Percentiles rank a stretch among this genome's conserved stretches.
These are phyloP conservation scores for Candida corydali DNA, from an alignment of 805 yeast genomes.

Conservation along the genomic window DNA sequence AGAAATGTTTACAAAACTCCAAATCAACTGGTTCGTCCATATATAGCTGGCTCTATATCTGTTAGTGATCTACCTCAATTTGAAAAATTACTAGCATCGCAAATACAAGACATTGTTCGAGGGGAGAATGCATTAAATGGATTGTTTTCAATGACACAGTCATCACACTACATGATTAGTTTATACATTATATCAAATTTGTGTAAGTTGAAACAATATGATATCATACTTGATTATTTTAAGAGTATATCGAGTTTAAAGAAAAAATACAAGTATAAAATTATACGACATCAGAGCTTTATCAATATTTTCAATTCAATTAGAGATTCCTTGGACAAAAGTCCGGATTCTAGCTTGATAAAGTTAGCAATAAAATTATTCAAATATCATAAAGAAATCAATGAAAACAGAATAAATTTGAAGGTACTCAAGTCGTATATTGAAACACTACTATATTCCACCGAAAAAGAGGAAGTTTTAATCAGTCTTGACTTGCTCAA, in stretches of 20 bases:
- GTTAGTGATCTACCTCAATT: conserved; percentile 32
- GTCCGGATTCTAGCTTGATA: not conserved
- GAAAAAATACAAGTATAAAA: not conserved
- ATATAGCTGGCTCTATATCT: conserved; percentile 23
- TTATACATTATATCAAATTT: conserved; percentile 24
- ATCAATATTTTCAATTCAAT: not conserved
- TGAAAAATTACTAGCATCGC: conserved; percentile 14
- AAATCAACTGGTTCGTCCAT: conserved; percentile 17
- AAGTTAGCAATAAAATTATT: not conserved
- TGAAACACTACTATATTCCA: not conserved
- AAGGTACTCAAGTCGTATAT: conserved; percentile 4
- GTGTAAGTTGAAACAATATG: conserved; percentile 3
- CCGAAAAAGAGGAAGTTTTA: not conserved
- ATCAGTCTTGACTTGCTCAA: not conserved
- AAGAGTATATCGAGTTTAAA: not conserved
- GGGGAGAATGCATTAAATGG: not conserved
- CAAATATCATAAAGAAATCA: not conserved
- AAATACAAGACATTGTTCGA: conserved; percentile 6
- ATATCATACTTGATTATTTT: not conserved
- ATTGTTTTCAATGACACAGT: conserved; percentile 13
- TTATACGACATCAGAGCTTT: conserved; percentile 4
- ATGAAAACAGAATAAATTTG: not conserved
- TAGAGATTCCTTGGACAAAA: not conserved
- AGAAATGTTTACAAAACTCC: conserved; percentile 24
- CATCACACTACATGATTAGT: conserved; percentile 23